Conservation (phyloP, 495 filamentous ascomycete species). For the Aspergillus cavernicola region DNA sequence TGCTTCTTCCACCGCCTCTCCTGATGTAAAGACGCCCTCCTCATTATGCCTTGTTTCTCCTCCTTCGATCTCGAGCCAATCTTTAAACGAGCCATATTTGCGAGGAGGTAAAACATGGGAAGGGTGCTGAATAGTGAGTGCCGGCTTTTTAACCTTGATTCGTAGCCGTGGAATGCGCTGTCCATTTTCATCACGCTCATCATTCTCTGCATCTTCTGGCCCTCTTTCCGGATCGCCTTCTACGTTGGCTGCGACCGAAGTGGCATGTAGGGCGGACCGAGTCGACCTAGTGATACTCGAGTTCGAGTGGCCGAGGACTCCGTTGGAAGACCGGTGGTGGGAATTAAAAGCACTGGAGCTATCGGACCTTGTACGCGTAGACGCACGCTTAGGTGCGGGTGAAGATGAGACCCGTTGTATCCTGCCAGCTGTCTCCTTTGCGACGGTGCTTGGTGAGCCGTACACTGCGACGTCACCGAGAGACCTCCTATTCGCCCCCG, state of each 20-base stretch:
- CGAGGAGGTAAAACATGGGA: slow-evolving; percentile 42
- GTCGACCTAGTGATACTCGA: slow-evolving; percentile 21
- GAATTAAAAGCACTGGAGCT: slow-evolving; percentile 22
- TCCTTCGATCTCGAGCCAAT: slow-evolving; percentile 54
- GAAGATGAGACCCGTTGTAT: slow-evolving; percentile 31
- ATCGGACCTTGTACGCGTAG: slow-evolving; percentile 33
- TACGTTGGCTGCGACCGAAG: slow-evolving; percentile 8
- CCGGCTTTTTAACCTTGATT: slow-evolving; percentile 53
- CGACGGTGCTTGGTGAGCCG: slow-evolving; percentile 29
- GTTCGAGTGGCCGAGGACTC: slow-evolving; percentile 21
- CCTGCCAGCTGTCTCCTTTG: slow-evolving; percentile 23
- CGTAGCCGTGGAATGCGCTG: slow-evolving; percentile 42
- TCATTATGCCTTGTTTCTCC: slow-evolving; percentile 41
- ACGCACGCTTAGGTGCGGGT: slow-evolving; percentile 25
- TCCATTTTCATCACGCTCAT: slow-evolving; percentile 20
- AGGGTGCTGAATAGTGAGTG: slow-evolving; percentile 49
- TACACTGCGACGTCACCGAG: slow-evolving; percentile 31
- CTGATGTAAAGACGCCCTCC: slow-evolving; percentile 46
- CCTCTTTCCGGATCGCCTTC: slow-evolving; percentile 11
- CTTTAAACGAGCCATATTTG: slow-evolving; percentile 49
- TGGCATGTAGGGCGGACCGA: slow-evolving; percentile 24
- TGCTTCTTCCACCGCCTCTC: slow-evolving; percentile 53
- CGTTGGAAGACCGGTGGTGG: slow-evolving; percentile 18
- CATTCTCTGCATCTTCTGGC: slow-evolving; percentile 8
- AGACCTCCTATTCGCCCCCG: slow-evolving; percentile 31